Evolutionary conservation across 1,284 basidiomycete species (phyloP).

Genomic region (Naganishia sp.): DNA sequence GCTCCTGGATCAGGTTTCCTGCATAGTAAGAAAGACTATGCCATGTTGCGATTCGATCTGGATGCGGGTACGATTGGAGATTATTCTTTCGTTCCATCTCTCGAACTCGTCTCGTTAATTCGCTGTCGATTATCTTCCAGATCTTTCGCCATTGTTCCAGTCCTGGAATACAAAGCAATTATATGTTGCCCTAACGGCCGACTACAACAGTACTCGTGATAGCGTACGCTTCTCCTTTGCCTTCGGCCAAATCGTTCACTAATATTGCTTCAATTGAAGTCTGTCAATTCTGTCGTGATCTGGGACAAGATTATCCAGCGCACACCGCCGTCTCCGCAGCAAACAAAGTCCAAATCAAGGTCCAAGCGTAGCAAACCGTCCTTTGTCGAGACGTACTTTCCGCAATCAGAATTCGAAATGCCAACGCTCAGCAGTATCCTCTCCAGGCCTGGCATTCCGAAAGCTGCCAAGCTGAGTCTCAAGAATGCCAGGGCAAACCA

Average conservation of each 20-base stretch:
- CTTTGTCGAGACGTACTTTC: slow-evolving; percentile 21
- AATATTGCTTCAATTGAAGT: slow-evolving; percentile 20
- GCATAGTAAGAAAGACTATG: slow-evolving; percentile 48
- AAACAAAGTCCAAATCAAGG: slow-evolving; percentile 2
- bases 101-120: not conserved
- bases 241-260: not conserved
- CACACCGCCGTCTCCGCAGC: slow-evolving; percentile 13
- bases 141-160: slow-evolving; percentile 51
- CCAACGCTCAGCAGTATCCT: slow-evolving; percentile 29
- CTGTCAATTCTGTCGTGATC: slow-evolving; percentile 50
- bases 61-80: slow-evolving; percentile 36
- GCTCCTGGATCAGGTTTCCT: slow-evolving; percentile 39
- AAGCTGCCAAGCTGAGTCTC: slow-evolving; percentile 44
- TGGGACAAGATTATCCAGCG: slow-evolving; percentile 54
- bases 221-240: slow-evolving; percentile 29
- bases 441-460: slow-evolving; percentile 30
- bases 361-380: slow-evolving; percentile 39
- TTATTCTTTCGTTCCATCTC: not conserved
- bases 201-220: slow-evolving; percentile 41
- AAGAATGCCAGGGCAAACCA: slow-evolving; percentile 45
- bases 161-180: slow-evolving; percentile 56
- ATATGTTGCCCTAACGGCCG: slow-evolving; percentile 53
- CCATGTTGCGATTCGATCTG: slow-evolving; percentile 50
- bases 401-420: slow-evolving; percentile 34
- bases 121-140: slow-evolving; percentile 22